Evolutionary conservation across 2,329 filamentous ascomycete species (phyloP).

Genomic region (Clathrospora elynae): DNA sequence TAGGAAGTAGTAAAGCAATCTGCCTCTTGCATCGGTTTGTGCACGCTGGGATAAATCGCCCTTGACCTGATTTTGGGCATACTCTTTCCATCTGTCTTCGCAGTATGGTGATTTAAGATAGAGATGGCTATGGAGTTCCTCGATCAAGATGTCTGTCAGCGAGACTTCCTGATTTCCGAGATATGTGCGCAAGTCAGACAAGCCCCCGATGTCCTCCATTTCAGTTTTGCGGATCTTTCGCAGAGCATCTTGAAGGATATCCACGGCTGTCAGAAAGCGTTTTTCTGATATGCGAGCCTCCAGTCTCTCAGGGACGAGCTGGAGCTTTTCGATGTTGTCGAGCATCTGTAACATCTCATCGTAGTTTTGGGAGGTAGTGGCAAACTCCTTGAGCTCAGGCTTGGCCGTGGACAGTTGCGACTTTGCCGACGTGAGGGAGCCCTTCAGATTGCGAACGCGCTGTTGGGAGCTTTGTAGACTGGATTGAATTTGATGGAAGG

Average conservation of each 20-base stretch:
- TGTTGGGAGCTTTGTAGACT: constrained; percentile 89
- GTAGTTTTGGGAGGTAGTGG: constrained; percentile 84
- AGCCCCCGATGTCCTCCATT: constrained; percentile 85
- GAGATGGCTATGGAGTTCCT: constrained; percentile 94
- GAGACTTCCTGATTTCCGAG: constrained; percentile 91
- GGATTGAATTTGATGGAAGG: constrained; percentile 96
- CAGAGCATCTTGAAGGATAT: constrained; percentile 85
- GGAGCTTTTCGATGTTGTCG: constrained; percentile 83
- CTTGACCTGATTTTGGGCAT: constrained; percentile 69
- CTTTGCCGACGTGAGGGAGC: constrained; percentile 81
- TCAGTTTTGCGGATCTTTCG: constrained; percentile 84
- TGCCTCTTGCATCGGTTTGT: constrained; percentile 53
- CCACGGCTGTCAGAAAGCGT: constrained; percentile 88
- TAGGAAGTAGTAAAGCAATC: constrained; percentile 62
- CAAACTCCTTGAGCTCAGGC: constrained; percentile 88
- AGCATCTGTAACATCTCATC: constrained; percentile 86
- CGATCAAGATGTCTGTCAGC: constrained; percentile 92
- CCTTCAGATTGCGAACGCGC: constrained; percentile 79
- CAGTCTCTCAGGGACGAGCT: constrained; percentile 86
- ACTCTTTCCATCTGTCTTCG: constrained; percentile 89
- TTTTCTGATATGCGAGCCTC: constrained; percentile 97
- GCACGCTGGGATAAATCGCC: constrained; percentile 41
- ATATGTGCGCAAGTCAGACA: constrained; percentile 84
- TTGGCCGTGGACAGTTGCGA: constrained; percentile 81
- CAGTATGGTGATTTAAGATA: constrained; percentile 98